Conservation (phyloP, 129 eudicot species). For the Flaveria linearis region DNA sequence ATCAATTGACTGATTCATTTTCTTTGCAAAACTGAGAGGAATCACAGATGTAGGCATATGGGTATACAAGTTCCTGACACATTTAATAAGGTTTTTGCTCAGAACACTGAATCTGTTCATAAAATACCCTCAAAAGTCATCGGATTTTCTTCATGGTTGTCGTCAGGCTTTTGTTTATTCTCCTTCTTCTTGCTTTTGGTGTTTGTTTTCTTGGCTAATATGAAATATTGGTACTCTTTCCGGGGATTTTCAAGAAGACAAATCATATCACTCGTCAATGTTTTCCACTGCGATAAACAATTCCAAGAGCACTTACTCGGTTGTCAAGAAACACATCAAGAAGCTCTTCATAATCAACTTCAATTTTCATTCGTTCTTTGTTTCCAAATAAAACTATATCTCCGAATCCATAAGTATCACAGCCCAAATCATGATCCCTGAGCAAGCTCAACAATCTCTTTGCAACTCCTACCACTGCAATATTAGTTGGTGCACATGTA, state of each 20-base stretch:
- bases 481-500: constrained; percentile 76
- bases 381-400: constrained; percentile 69
- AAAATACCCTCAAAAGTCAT: constrained; percentile 42
- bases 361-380: constrained; percentile 53
- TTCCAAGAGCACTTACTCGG: constrained; percentile 36
- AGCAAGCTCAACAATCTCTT: constrained; percentile 37
- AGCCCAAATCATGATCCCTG: constrained; percentile 14
- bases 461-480: constrained; percentile 61
- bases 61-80: constrained; percentile 42
- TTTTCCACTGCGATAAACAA: constrained; percentile 31
- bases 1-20: constrained; percentile 31
- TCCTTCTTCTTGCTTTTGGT: background rate
- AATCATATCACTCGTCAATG: constrained; percentile 6
- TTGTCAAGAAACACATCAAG: constrained; percentile 51
- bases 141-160: background rate
- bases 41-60: constrained; percentile 60
- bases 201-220: background rate
- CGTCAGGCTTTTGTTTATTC: background rate
- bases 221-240: background rate
- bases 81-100: constrained; percentile 24
- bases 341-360: constrained; percentile 41
- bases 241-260: constrained; percentile 20
- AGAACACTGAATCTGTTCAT: constrained; percentile 14
- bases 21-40: constrained; percentile 32
- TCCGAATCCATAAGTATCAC: constrained; percentile 61